phyloP scores from a whole-genome alignment of 2,329 filamentous ascomycete species.

The Pseudogymnoascus sp. region DNA sequence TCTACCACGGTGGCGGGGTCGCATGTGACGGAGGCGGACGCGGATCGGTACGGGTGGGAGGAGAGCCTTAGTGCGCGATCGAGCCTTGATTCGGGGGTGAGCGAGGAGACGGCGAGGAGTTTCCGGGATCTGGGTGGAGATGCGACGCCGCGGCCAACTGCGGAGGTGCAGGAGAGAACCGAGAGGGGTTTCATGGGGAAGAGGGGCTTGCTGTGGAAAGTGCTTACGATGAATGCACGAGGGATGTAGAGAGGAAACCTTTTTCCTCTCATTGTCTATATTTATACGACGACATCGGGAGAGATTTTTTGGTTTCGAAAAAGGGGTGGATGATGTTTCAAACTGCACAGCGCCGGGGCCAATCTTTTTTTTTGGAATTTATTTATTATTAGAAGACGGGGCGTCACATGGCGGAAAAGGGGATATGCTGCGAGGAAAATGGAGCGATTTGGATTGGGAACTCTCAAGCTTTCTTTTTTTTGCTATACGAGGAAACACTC shows the following conservation, averaged over 20 bases:
- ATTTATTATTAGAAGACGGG: neutral
- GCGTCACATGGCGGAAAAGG: neutral
- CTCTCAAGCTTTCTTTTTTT: neutral
- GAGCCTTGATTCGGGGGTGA: neutral
- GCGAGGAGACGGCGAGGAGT: neutral
- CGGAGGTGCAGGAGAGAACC: neutral
- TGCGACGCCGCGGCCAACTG: neutral
- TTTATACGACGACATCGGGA: neutral
- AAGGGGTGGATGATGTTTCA: neutral
- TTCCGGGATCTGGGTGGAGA: neutral
- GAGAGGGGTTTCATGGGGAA: neutral
- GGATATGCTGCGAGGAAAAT: neutral
- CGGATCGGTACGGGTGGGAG: slow-evolving; percentile 5
- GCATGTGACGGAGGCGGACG: neutral
- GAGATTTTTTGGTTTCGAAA: neutral
- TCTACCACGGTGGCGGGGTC: neutral
- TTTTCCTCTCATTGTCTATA: neutral
- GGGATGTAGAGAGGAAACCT: neutral
- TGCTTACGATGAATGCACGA: neutral
- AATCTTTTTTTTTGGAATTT: neutral
- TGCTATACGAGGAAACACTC: neutral
- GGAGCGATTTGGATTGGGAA: neutral
- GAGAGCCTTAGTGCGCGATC: neutral
- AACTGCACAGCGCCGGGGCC: neutral
- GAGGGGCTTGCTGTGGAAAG: neutral